A percentile compares a stretch with the other conserved stretches of the same genome.
phyloP scores from a whole-genome alignment of 306 rosid species.

The Cajanus cajan region DNA sequence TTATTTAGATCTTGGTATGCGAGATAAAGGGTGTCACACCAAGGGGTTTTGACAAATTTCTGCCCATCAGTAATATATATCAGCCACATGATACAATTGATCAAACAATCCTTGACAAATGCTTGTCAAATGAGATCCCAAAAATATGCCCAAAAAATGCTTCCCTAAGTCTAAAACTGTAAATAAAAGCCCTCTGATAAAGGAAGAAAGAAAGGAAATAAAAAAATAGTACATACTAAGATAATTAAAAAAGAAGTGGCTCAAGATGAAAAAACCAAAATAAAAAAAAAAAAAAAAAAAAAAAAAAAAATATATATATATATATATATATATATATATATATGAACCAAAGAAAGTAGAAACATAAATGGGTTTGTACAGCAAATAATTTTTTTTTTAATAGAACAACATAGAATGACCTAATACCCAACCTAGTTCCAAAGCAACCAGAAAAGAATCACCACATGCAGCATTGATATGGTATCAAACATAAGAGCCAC shows the following conservation, averaged over 20 bases:
- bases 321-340: too few relatives aligned
- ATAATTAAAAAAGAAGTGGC: neutral
- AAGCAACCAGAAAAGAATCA: conserved; percentile 44
- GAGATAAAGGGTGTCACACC: too few relatives aligned
- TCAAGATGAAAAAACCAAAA: too few relatives aligned
- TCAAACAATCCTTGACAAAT: conserved; percentile 9
- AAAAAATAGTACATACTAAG: conserved; percentile 16
- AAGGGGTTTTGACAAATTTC: neutral
- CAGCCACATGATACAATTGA: conserved; percentile 21
- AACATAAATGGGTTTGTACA: neutral
- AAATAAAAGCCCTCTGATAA: conserved; percentile 28
- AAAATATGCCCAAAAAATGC: conserved; percentile 24
- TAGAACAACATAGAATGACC: neutral
- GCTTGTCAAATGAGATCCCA: conserved; percentile 15
- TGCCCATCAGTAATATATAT: conserved; percentile 21
- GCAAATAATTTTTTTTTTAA: neutral
- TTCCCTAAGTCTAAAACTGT: conserved; percentile 24
- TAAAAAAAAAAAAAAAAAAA: too few relatives aligned
- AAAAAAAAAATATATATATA: too few relatives aligned
- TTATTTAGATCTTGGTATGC: too few relatives aligned
- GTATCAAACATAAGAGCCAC: neutral
- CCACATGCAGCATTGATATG: conserved; percentile 21
- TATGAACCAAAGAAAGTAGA: neutral
- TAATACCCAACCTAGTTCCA: conserved; percentile 29
- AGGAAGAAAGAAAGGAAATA: conserved; percentile 14